Evolutionary conservation across 768 basidiomycete genomes (phyloP), one percentile per base, ranked within the genome.

Genomic region (Mycena sanguinolenta): DNA sequence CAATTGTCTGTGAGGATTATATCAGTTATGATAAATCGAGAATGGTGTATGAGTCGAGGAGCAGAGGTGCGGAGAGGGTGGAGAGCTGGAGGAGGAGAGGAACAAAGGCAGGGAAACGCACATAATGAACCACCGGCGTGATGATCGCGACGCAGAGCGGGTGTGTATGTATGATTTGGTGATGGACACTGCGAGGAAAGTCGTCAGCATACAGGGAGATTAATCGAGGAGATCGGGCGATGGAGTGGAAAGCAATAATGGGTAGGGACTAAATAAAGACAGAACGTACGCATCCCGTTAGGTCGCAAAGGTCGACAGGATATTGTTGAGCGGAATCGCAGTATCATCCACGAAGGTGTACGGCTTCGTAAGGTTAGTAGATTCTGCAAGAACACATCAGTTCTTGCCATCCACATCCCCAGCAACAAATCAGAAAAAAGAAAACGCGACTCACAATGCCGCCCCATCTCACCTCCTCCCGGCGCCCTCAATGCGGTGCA

Each of bases 61-160:
- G 28, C 36, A 14, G 36, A 14, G 8, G 27, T 12, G 25, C 27
- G 21, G 42, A 17, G 19, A 44, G 14, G 42, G 19, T 4, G 19
- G 42, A 7, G 42, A 21, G 42, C 10, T 17, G 19, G 16, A 17
- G 19, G 32, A n/a, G 32, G 21, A 3, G n/a, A 55, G 16, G 57
- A 25, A 58, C 49, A 30, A 6, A 27, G 17, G n/a, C 7, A 4
- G 19, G 30, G 44, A 58, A 23, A 70, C 73, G 68, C 46, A 78
- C 77, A 63, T 77, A 78, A 59, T 78, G 77, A 12, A 78, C 77
- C 14, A 77, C 77, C 7, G 76, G 77, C 28, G 76, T 77, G 54
- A 77, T 74, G 10, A 72, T 63, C 25, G 76, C 75, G 34, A 77
- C 76, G 52, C 74, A 71, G 14, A 78, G 65, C 16, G 71, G 49